Conservation (phyloP, 768 basidiomycete species). For the Suillus paluster region DNA sequence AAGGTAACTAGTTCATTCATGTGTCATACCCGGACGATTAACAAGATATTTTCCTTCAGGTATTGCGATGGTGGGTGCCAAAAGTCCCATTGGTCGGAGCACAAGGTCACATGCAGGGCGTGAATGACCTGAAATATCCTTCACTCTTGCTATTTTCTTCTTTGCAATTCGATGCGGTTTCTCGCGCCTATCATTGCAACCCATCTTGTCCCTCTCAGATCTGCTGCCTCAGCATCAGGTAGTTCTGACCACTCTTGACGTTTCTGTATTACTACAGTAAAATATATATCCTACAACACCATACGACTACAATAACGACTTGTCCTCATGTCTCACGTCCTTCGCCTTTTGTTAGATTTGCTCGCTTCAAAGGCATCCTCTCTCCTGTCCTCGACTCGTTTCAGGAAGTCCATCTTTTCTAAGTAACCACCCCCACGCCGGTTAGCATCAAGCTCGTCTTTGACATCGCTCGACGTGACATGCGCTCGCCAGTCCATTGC, state of each 20-base stretch:
- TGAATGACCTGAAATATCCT: conserved; percentile 7
- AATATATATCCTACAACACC: conserved; percentile 1
- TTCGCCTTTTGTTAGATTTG: conserved; percentile 57
- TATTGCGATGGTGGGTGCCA: conserved; percentile 49
- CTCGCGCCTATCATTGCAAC: too few relatives aligned
- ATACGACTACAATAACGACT: neutral
- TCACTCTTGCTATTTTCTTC: neutral
- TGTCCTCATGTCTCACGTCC: conserved; percentile 14
- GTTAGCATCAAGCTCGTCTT: conserved; percentile 78
- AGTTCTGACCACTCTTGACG: neutral
- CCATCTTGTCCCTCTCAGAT: neutral
- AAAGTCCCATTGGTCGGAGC: conserved; percentile 43
- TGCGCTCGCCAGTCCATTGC: conserved; percentile 86
- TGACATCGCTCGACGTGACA: conserved; percentile 50
- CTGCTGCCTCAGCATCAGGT: neutral
- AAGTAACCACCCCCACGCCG: conserved; percentile 78
- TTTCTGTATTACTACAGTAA: conserved; percentile 1
- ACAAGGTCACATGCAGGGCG: conserved; percentile 34
- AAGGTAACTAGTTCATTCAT: conserved; percentile 32
- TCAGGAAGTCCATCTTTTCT: conserved; percentile 83
- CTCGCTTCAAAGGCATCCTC: conserved; percentile 65
- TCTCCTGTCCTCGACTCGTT: conserved; percentile 73
- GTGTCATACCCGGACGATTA: neutral
- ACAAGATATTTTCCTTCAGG: conserved; percentile 25
- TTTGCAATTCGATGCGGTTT: neutral